Conservation (phyloP, 352 stramenopile genomes). For the Phytophthora hybrid region DNA sequence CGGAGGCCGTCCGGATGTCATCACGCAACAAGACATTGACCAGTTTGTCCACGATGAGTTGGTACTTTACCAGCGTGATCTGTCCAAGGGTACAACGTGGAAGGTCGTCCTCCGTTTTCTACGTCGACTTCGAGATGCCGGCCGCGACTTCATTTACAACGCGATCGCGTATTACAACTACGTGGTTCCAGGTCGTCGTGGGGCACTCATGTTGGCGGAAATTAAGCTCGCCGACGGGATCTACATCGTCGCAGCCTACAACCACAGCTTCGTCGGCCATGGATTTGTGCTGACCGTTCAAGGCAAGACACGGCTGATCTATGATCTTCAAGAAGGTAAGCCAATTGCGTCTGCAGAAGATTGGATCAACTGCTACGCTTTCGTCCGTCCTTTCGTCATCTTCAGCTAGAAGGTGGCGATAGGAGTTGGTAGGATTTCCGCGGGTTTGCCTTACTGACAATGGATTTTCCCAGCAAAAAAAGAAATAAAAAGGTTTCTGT, state of each 20-base stretch:
- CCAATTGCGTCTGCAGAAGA: too few relatives aligned
- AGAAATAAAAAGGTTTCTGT: too few relatives aligned
- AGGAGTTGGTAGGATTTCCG: conserved; percentile 12
- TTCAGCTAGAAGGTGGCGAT: conserved; percentile 14
- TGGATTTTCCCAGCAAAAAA: too few relatives aligned
- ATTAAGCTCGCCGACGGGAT: neutral
- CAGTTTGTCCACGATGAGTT: conserved; percentile 11
- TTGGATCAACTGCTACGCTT: too few relatives aligned
- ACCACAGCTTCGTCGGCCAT: conserved; percentile 16
- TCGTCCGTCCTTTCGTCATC: conserved; percentile 14
- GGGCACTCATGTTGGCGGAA: conserved; percentile 3
- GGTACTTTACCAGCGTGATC: neutral
- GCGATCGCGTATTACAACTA: conserved; percentile 15
- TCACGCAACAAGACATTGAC: conserved; percentile 10
- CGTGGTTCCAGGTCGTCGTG: conserved; percentile 2
- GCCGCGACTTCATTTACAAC: conserved; percentile 18
- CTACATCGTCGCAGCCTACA: too few relatives aligned
- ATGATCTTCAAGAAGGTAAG: too few relatives aligned
- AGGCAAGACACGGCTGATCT: too few relatives aligned
- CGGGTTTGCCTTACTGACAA: too few relatives aligned
- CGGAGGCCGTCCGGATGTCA: conserved; percentile 3
- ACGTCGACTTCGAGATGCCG: conserved; percentile 2
- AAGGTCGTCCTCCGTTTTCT: conserved; percentile 7
- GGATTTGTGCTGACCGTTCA: conserved; percentile 8
- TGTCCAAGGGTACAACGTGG: conserved; percentile 10